Conservation (phyloP, 2,329 filamentous ascomycete species). For the Xylaria sp. region DNA sequence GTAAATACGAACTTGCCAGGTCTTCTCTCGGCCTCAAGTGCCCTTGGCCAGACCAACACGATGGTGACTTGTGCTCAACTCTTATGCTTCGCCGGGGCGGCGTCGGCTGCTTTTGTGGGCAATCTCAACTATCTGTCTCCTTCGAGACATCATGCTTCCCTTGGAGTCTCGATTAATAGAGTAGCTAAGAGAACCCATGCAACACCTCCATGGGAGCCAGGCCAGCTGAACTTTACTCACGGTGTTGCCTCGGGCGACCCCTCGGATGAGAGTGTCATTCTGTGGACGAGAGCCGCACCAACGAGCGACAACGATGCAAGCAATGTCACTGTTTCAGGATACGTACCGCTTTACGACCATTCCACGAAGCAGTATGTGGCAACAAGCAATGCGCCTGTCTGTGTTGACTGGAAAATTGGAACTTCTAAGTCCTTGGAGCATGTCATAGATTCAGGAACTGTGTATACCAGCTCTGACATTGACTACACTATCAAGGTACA, state of each 20-base stretch:
- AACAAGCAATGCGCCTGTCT: constrained; percentile 69
- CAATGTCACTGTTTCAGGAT: constrained; percentile 54
- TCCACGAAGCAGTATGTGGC: constrained; percentile 57
- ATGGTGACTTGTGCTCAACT: constrained; percentile 37
- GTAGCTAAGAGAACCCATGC: constrained; percentile 64
- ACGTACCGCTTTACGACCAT: constrained; percentile 54
- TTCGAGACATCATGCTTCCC: constrained; percentile 66
- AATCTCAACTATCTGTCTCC: constrained; percentile 71
- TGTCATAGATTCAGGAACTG: constrained; percentile 66
- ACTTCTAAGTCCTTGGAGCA: constrained; percentile 54
- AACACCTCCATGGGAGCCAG: constrained; percentile 56
- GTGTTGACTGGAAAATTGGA: constrained; percentile 72
- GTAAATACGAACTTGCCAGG: background rate
- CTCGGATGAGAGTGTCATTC: constrained; percentile 65
- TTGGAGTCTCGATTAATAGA: constrained; percentile 67
- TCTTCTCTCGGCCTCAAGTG: background rate
- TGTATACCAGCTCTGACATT: constrained; percentile 76
- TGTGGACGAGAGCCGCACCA: constrained; percentile 57
- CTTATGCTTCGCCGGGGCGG: constrained; percentile 32
- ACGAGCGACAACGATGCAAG: constrained; percentile 57
- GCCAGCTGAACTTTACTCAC: constrained; percentile 68
- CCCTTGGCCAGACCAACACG: background rate
- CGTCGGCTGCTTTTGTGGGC: constrained; percentile 44
- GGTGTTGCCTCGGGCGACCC: constrained; percentile 62
- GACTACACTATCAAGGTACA: constrained; percentile 77